These are phyloP conservation scores for Amanita rimosa DNA, from an alignment of 768 basidiomycete species.

Conservation along the genomic window DNA sequence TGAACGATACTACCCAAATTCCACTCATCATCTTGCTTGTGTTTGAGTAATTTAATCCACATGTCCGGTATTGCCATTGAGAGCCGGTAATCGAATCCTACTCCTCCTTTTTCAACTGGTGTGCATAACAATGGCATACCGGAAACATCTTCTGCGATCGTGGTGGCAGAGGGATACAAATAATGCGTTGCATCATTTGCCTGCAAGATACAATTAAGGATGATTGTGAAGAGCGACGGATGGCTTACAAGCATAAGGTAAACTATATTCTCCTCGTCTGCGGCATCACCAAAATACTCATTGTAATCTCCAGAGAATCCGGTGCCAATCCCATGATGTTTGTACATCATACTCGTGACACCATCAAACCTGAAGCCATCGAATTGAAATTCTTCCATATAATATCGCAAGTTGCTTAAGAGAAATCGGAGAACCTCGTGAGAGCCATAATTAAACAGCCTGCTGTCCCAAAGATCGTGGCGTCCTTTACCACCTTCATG, in stretches of 20 bases:
- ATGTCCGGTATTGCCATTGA: constrained; percentile 99
- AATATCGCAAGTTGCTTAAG: constrained; percentile 90
- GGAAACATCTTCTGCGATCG: constrained; percentile 97
- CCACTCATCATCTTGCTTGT: constrained; percentile 81
- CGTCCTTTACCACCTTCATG: constrained; percentile 85
- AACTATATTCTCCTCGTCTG: constrained; percentile 83
- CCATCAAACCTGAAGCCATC: constrained; percentile 99
- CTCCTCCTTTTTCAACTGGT: constrained; percentile 69
- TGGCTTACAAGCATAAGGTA: constrained; percentile 91
- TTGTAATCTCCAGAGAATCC: constrained; percentile 98
- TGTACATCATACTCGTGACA: constrained; percentile 99
- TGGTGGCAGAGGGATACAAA: constrained; percentile 71
- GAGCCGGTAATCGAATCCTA: constrained; percentile 96
- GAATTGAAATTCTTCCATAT: constrained; percentile 90
- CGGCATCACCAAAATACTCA: constrained; percentile 86
- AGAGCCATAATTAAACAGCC: constrained; percentile 91
- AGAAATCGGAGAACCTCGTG: constrained; percentile 95
- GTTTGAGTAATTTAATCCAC: constrained; percentile 99
- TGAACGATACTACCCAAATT: constrained; percentile 77
- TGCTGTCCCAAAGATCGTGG: constrained; percentile 96
- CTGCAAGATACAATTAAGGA: constrained; percentile 26
- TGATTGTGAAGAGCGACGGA: neutral
- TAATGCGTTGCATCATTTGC: constrained; percentile 86
- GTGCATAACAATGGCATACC: constrained; percentile 95
- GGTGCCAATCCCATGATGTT: constrained; percentile 94